Evolutionary conservation across 495 filamentous ascomycete species (phyloP), one percentile per base, ranked within the genome.

Genomic region (Letharia columbiana): DNA sequence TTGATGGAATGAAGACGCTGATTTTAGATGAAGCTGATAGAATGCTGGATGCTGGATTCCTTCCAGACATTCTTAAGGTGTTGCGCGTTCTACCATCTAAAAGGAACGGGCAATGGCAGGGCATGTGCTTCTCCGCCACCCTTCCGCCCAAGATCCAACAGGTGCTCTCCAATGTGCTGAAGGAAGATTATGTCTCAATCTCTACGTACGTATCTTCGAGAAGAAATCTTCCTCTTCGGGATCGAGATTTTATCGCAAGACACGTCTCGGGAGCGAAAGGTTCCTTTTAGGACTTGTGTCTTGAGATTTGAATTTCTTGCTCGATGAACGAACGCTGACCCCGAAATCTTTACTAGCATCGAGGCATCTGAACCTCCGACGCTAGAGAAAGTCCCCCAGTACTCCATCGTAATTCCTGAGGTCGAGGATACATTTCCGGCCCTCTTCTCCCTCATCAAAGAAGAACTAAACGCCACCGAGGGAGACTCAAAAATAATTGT

Each of bases 91-190:
- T 89, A 35, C 86, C 87, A 1, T 73, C 82, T 23, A 88, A 86
- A 77, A 75, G 66, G 10, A 62, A 62, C 18, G 72, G 73, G 1
- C 76, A 81, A 42, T 83, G 87, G 79, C 86, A 89, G 72, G 83
- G 84, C 60, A 88, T 89, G 86, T 86, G 87, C 67, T 89, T 89
- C 75, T 87, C 85, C 2, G 87, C 87, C 54, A 89, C 87, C n/a
- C 73, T 89, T 44, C 84, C 86, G 15, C 76, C 79, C 8, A 83
- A 86, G 68, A 84, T 89, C 68, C 73, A 82, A 70, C 80, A 87
- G 61, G 84, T 87, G 11, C 79, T 87, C 58, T 80, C 77, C 47
- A 72, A 84, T 41, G 83, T 87, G 35, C 76, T 88, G 60, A 77
- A 76, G 9, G 75, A 78, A 23, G 78, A 80, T 47, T 85, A 88